Base-by-base conservation (phyloP, 352 stramenopile genomes). In the Phytophthora multivora region DNA sequence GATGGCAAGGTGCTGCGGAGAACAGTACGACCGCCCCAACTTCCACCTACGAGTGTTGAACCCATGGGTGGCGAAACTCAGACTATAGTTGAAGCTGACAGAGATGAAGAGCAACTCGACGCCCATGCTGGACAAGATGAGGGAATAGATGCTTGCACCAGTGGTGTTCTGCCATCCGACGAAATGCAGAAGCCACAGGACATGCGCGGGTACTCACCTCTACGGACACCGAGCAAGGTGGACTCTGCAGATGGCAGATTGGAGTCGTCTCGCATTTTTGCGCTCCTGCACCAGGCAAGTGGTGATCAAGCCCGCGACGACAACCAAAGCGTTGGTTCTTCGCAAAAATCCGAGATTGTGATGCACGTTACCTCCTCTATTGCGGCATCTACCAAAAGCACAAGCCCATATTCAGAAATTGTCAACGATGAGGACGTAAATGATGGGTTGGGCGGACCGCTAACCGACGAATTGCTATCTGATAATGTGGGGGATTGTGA, bases 1-100 rank as follows among this genome's bases (percentile, higher is more conserved):
- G 63, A 71, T 47, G 50, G 63, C 5, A 67, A 71, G 16, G 31
- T 71, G 15, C 4, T 67, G 9, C 47, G 63, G 3, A 63, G 19
- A 2, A 51, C 38, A 16, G 30, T 58, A 13, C 28, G 25, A 19
- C 15, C 25, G 5, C 25, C 35, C 0, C 36, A 16, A 18, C 25
- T 2, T 16, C 1, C 9, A 64, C 39, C 11, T 59, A 48, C 23
- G 51, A 21, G 21, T 21, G 30, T 13, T 45, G 54, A 46, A 39
- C 3, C 21, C 6, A 25, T 9, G 13, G 10, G 25, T n/a, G 23
- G 21, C 16, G 11, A 40, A 30, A 25, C 5, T 1, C 23, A 25
- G 28, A 15, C 2, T 48, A 7, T 21, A 23, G 7, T 43, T 16
- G 9, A 41, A 18, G 40, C 23, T 61, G 19, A 12, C 31, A 9